Base-by-base conservation (phyloP, 192 early-diverging fungal genomes). In the Gryganskiella cystojenkinii region DNA sequence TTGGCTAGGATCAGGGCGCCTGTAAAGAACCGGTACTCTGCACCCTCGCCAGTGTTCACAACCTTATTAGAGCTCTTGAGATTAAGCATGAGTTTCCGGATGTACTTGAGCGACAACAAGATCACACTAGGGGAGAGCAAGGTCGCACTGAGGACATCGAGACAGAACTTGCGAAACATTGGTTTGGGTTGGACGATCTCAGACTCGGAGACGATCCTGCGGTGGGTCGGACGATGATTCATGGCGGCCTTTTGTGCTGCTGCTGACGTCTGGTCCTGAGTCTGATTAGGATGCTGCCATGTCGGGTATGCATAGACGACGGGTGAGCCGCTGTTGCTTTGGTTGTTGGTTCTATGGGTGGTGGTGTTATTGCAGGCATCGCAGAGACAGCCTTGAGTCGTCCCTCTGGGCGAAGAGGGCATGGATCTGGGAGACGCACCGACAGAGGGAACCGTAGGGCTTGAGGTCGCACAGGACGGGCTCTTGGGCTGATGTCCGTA, bases 1-100 rank as follows among this genome's bases (percentile, higher is more conserved):
- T 92, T 94, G 35, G 91, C 90, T 19, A 88, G 58, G 61, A 88
- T 86, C 37, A 88, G 30, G 7, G 86, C 84, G 24, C 85, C 84
- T 1, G 83, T 85, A 53, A 88, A 88, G 37, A 86, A 61, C 58
- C 84, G 59, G 42, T 86, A 88, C 61, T 88, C 86, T 1, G 86
- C 83, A 13, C 86, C 86, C 28, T 88, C 81, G 0, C 83, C 86
- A 9, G 84, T 78, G 61, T 78, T 78, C 42, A 78, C 74, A 35
- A 78, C 64, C 81, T 75, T 84, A 76, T 61, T 73, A 9, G 62
- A 74, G 9, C 62, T 60, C 62, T 74, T 64, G 43, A 68, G 67
- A 42, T 81, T 70, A 55, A 64, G 60, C 65, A 84, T 75, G 25
- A 85, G 56, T 63, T 78, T 85, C 44, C 80, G 81, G 51, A 88